Percentiles rank a stretch among this genome's conserved stretches.
phyloP scores from a whole-genome alignment of 2,329 filamentous ascomycete genomes.

The Apiospora phragmitis region DNA sequence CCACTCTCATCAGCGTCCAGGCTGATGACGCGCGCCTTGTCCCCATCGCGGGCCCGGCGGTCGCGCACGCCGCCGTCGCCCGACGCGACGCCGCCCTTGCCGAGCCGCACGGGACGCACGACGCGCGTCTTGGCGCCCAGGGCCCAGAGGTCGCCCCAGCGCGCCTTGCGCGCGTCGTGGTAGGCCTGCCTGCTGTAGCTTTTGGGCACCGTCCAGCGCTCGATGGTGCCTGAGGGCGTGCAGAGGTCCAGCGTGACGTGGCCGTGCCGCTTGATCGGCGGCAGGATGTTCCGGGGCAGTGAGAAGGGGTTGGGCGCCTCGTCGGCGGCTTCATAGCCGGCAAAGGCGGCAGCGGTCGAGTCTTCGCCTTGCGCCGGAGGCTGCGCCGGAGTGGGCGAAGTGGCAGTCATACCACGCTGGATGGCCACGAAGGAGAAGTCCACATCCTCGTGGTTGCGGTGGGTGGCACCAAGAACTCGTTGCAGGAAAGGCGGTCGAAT shows the following conservation, averaged over 20 bases:
- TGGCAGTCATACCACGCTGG: conserved; percentile 67
- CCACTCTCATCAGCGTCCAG: conserved; percentile 36
- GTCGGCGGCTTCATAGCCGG: conserved; percentile 63
- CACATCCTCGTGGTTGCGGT: conserved; percentile 85
- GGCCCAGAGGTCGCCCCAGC: conserved; percentile 95
- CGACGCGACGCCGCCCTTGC: conserved; percentile 39
- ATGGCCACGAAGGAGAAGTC: conserved; percentile 88
- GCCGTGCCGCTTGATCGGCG: conserved; percentile 82
- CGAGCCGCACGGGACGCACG: conserved; percentile 59
- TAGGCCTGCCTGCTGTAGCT: conserved; percentile 81
- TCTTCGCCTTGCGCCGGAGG: conserved; percentile 45
- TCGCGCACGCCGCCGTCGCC: conserved; percentile 50
- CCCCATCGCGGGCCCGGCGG: conserved; percentile 27
- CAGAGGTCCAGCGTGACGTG: conserved; percentile 91
- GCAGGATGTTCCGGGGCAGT: conserved; percentile 76
- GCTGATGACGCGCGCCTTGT: conserved; percentile 43
- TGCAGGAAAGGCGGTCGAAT: conserved; percentile 82
- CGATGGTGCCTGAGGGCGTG: conserved; percentile 79
- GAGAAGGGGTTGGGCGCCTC: conserved; percentile 58
- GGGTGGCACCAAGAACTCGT: conserved; percentile 65
- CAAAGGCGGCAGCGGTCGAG: conserved; percentile 67
- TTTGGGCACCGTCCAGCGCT: conserved; percentile 90
- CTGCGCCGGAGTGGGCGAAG: conserved; percentile 10
- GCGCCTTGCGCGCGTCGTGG: conserved; percentile 85
- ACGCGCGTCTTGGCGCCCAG: conserved; percentile 87